Percentiles rank a stretch among this genome's conserved stretches.
Evolutionary conservation across 1,284 basidiomycete species (phyloP).

Genomic region (Inonotus hispidus): DNA sequence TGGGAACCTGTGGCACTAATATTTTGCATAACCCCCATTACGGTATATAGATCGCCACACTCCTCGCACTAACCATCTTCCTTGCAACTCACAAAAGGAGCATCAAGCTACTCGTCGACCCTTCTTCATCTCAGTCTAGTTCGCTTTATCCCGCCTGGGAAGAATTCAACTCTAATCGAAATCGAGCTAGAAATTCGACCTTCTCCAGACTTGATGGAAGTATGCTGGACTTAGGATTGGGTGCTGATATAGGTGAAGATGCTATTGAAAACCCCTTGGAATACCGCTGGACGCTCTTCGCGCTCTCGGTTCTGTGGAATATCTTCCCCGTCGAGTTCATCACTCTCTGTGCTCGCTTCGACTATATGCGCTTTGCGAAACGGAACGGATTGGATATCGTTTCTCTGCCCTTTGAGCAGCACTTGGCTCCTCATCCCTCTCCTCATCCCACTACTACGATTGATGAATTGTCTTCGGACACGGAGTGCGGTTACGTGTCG

Average conservation of each 20-base stretch:
- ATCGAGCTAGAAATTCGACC: background rate
- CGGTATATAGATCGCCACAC: conserved; percentile 1
- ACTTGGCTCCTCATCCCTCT: background rate
- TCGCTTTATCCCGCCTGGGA: background rate
- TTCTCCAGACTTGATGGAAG: background rate
- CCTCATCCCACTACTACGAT: background rate
- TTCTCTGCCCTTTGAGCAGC: background rate
- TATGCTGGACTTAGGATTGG: background rate
- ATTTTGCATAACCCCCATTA: background rate
- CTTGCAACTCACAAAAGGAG: background rate
- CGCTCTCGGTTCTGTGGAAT: conserved; percentile 14
- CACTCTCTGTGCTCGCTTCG: conserved; percentile 13
- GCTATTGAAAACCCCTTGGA: background rate
- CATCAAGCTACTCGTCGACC: background rate
- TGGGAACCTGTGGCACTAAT: background rate
- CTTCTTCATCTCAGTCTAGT: background rate
- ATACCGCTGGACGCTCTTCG: conserved; percentile 15
- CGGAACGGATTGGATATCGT: background rate
- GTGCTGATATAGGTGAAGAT: background rate
- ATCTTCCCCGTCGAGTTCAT: conserved; percentile 16
- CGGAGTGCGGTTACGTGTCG: background rate
- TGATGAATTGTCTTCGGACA: background rate
- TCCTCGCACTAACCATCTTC: conserved; percentile 8
- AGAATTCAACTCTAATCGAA: background rate
- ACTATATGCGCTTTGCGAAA: background rate